These are phyloP conservation scores for Vitis cinerea DNA, from an alignment of 164 flowering plant species.

Conservation along the genomic window DNA sequence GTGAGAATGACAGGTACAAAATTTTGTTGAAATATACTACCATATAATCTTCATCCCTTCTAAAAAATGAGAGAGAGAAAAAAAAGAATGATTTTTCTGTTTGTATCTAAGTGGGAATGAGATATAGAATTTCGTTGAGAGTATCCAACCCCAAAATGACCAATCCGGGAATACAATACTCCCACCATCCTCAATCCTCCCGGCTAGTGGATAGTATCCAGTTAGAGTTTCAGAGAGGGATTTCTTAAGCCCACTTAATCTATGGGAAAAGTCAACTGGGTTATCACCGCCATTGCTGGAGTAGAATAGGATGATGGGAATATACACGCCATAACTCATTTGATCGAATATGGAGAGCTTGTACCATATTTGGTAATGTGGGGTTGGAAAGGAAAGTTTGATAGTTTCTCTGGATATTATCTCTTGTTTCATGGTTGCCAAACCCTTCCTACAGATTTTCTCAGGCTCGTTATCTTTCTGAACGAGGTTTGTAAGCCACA, in stretches of 20 bases:
- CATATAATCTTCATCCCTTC: no score
- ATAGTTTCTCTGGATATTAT: conserved; percentile 17
- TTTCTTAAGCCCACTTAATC: conserved; percentile 5
- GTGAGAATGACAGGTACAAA: no score
- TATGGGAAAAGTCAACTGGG: background rate
- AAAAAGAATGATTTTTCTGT: no score
- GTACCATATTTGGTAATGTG: conserved; percentile 13
- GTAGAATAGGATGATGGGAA: conserved; percentile 21
- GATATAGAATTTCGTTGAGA: no score
- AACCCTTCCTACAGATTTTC: no score
- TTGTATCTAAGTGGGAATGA: no score
- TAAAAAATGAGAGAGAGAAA: no score
- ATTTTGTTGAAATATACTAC: no score
- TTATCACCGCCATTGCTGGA: background rate
- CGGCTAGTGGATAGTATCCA: conserved; percentile 30
- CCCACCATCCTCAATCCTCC: conserved; percentile 15
- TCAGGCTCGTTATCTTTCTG: no score
- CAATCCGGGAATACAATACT: no score
- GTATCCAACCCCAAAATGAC: no score
- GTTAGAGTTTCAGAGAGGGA: conserved; percentile 22
- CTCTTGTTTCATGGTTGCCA: conserved; percentile 4
- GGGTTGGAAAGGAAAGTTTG: conserved; percentile 39
- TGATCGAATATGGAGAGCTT: conserved; percentile 35
- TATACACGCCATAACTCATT: conserved; percentile 7
- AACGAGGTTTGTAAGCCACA: no score